Evolutionary conservation across 805 yeast species (phyloP).

Genomic region (Starmerella geochares): DNA sequence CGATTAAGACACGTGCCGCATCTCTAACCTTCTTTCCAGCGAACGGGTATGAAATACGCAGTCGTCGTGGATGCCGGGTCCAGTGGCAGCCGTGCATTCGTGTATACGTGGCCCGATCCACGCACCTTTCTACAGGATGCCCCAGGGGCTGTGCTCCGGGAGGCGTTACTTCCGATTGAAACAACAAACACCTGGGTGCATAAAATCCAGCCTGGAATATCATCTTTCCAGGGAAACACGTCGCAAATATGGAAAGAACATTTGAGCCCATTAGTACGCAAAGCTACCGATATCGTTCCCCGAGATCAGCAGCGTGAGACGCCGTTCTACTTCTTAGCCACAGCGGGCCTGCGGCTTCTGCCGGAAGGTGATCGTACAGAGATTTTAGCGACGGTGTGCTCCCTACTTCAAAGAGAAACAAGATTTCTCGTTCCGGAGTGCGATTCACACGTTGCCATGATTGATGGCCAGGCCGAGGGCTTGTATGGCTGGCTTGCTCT

Average conservation of each 20-base stretch:
- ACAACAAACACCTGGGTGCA: conserved; percentile 59
- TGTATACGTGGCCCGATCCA: conserved; percentile 68
- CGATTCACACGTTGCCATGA: conserved; percentile 62
- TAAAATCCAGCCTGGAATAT: conserved; percentile 77
- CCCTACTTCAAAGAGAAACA: conserved; percentile 43
- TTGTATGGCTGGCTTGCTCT: conserved; percentile 91
- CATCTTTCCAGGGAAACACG: conserved; percentile 49
- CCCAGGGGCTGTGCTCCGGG: conserved; percentile 29
- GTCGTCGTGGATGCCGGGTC: conserved; percentile 93
- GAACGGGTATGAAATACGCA: conserved; percentile 43
- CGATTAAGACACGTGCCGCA: background rate
- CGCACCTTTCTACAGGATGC: conserved; percentile 28
- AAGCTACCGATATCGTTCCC: conserved; percentile 68
- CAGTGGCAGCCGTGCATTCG: conserved; percentile 80
- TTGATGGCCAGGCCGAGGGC: conserved; percentile 93
- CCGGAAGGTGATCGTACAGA: conserved; percentile 43
- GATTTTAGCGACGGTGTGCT: conserved; percentile 55
- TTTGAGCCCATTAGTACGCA: conserved; percentile 50
- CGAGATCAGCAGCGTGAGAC: conserved; percentile 48
- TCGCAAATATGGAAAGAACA: conserved; percentile 61
- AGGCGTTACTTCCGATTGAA: conserved; percentile 57
- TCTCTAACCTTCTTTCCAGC: background rate
- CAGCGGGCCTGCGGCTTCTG: conserved; percentile 91
- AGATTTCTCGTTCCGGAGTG: conserved; percentile 52
- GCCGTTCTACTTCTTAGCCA: conserved; percentile 83